A percentile compares a stretch with the other conserved stretches of the same genome.
Evolutionary conservation across 2,329 filamentous ascomycete genomes (phyloP).

Genomic region (Colletotrichum paranaense): DNA sequence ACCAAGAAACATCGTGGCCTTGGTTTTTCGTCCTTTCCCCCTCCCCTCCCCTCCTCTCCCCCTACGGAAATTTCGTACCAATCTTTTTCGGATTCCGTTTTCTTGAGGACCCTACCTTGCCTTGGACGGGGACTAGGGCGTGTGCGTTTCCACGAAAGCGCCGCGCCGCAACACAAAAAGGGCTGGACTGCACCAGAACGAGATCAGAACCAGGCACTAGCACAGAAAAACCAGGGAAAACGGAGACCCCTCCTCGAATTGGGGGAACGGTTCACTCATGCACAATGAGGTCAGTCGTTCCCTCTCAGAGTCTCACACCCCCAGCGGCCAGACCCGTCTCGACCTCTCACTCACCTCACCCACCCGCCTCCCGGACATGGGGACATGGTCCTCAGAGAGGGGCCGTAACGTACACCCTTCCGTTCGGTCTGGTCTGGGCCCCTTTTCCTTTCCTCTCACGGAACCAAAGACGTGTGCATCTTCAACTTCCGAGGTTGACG

Average conservation of each 20-base stretch:
- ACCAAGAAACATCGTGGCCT: background rate
- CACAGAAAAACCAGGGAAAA: background rate
- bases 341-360: constrained; percentile 24
- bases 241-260: constrained; percentile 2
- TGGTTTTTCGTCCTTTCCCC: background rate
- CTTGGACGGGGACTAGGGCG: background rate
- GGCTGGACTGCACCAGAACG: too few species aligned
- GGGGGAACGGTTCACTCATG: constrained; percentile 17
- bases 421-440: background rate
- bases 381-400: background rate
- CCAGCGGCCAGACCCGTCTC: background rate
- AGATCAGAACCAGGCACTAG: too few species aligned
- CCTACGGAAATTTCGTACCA: too few species aligned
- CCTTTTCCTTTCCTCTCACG: background rate
- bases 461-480: background rate
- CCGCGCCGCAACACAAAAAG: background rate
- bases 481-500: background rate
- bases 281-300: constrained; percentile 27
- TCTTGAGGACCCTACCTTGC: background rate
- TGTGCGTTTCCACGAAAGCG: background rate
- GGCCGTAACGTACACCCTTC: background rate
- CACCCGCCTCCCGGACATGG: background rate
- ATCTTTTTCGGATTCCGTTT: background rate
- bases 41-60: too few species aligned
- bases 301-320: too few species aligned